These are phyloP conservation scores for Fusarium sp. DNA, from an alignment of 2,329 filamentous ascomycete genomes.

Conservation along the genomic window DNA sequence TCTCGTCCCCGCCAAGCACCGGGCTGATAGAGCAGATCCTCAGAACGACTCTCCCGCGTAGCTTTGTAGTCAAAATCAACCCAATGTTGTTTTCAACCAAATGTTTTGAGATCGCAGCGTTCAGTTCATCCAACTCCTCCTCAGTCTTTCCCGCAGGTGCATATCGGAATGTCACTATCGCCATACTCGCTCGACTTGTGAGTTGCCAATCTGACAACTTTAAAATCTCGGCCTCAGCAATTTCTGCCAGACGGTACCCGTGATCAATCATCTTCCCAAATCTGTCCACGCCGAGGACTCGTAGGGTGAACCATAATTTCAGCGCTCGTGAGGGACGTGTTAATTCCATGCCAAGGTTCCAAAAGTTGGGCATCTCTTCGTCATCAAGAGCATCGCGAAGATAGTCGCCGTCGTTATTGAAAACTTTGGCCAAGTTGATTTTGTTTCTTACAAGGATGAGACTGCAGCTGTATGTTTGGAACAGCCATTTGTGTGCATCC, in stretches of 20 bases:
- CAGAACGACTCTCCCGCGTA: not conserved
- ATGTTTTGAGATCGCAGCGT: not conserved
- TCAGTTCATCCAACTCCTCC: not conserved
- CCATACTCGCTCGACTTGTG: slow-evolving; percentile 15
- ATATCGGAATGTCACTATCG: slow-evolving; percentile 18
- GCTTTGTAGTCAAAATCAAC: slow-evolving; percentile 7
- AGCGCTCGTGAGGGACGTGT: slow-evolving; percentile 7
- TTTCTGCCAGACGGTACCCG: slow-evolving; percentile 1
- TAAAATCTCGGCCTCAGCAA: not conserved
- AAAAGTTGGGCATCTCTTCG: slow-evolving; percentile 18
- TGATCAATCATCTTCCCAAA: slow-evolving; percentile 4
- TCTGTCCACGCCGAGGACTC: slow-evolving; percentile 3
- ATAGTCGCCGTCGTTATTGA: slow-evolving; percentile 13
- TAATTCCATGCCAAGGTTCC: slow-evolving; percentile 14
- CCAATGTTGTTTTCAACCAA: not conserved
- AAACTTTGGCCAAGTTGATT: not conserved
- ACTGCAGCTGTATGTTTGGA: slow-evolving; percentile 19
- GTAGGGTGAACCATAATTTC: slow-evolving; percentile 12
- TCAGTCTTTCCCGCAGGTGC: not conserved
- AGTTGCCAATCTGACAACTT: not conserved
- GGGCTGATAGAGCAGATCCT: slow-evolving; percentile 17
- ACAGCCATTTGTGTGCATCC: slow-evolving; percentile 19
- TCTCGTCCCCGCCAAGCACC: not conserved
- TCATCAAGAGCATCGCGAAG: slow-evolving; percentile 15
- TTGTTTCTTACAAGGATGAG: slow-evolving; percentile 1